phyloP scores from a whole-genome alignment of 1,284 basidiomycete species.

The Moesziomyces sp. region DNA sequence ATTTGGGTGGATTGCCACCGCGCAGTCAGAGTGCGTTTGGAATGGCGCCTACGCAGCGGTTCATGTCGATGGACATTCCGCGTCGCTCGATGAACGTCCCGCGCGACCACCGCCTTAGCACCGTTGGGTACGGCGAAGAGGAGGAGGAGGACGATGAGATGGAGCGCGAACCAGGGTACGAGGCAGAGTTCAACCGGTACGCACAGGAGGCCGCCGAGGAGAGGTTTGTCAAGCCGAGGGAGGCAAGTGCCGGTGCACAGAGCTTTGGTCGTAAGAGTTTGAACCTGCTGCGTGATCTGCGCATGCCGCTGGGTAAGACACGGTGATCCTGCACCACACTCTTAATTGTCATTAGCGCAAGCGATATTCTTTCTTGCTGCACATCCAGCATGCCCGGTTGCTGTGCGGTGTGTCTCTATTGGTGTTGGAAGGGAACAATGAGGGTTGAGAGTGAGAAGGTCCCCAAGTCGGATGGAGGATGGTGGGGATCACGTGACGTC shows the following conservation, averaged over 20 bases:
- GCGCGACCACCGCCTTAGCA: slow-evolving; percentile 20
- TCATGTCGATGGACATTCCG: slow-evolving; percentile 40
- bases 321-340: no score
- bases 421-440: no score
- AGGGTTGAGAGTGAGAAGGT: no score
- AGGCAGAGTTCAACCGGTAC: slow-evolving; percentile 43
- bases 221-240: slow-evolving; percentile 4
- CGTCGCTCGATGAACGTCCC: slow-evolving; percentile 34
- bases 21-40: slow-evolving; percentile 54
- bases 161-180: slow-evolving; percentile 39
- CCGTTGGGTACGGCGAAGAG: slow-evolving; percentile 20
- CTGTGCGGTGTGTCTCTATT: no score
- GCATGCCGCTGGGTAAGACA: slow-evolving; percentile 18
- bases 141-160: slow-evolving; percentile 44
- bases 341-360: no score
- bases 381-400: no score
- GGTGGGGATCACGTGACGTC: no score
- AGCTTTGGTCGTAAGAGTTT: slow-evolving; percentile 49
- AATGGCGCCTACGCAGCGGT: slow-evolving; percentile 40
- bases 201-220: slow-evolving; percentile 36
- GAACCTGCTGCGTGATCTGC: slow-evolving; percentile 38
- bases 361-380: no score
- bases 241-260: slow-evolving; percentile 11
- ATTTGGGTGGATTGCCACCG: slow-evolving; percentile 15
- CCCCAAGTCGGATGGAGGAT: no score